phyloP scores from a whole-genome alignment of 352 stramenopile species.

The Halophytophthora polymorphica region DNA sequence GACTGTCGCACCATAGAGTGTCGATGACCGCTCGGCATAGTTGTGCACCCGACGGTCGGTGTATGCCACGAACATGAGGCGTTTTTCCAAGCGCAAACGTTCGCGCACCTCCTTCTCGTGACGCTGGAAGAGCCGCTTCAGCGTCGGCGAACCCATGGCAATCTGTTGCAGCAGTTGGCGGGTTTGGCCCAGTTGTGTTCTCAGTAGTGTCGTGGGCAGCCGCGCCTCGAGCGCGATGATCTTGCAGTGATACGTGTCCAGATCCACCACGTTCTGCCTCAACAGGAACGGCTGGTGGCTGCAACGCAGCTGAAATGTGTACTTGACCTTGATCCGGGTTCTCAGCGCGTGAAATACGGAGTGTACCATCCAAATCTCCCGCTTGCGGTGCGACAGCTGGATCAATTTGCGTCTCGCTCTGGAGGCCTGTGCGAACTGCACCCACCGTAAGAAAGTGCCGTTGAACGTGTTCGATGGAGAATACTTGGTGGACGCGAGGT shows the following conservation, averaged over 20 bases:
- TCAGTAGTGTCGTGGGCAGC: slow-evolving; percentile 30
- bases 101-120: slow-evolving; percentile 58
- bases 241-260: slow-evolving; percentile 50
- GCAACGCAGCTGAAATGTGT: slow-evolving; percentile 31
- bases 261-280: slow-evolving; percentile 38
- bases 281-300: slow-evolving; percentile 30
- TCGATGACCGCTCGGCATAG: slow-evolving; percentile 54
- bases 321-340: slow-evolving; percentile 38
- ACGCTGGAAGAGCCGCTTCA: slow-evolving; percentile 69
- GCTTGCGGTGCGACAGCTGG: slow-evolving; percentile 24
- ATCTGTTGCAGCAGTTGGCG: slow-evolving; percentile 26
- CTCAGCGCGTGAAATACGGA: slow-evolving; percentile 41
- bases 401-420: slow-evolving; percentile 22
- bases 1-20: slow-evolving; percentile 36
- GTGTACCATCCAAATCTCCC: slow-evolving; percentile 31
- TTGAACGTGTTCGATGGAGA: slow-evolving; percentile 46
- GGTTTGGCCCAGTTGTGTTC: slow-evolving; percentile 20
- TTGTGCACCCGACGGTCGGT: slow-evolving; percentile 65
- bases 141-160: slow-evolving; percentile 49
- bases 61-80: slow-evolving; percentile 72
- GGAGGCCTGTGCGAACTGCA: slow-evolving; percentile 48
- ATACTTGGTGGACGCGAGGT: slow-evolving; percentile 34
- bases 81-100: slow-evolving; percentile 63
- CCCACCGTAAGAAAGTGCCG: slow-evolving; percentile 52
- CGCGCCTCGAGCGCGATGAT: slow-evolving; percentile 32